Conservation (phyloP, 371 early-diverging fungal genomes). For the Mortierella sp. region DNA sequence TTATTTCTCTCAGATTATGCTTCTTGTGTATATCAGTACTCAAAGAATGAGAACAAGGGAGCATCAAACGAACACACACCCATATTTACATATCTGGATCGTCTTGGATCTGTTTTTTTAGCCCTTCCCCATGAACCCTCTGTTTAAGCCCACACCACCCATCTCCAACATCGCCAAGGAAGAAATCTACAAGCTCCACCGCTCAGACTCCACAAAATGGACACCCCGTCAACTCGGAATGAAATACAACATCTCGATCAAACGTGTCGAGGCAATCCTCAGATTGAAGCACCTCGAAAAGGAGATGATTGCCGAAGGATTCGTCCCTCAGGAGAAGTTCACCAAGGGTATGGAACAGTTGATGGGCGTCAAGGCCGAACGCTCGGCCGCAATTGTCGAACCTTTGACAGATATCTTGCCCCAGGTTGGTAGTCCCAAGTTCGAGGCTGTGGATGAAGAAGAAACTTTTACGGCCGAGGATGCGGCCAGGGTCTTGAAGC, state of each 20-base stretch:
- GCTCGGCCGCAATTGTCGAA: slow-evolving; percentile 60
- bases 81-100: slow-evolving; percentile 1
- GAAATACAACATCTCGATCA: slow-evolving; percentile 81
- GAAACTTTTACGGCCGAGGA: slow-evolving; percentile 77
- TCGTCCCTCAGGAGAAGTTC: slow-evolving; percentile 43
- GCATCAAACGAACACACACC: too few relatives aligned
- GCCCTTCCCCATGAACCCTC: slow-evolving; percentile 93
- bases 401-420: slow-evolving; percentile 71
- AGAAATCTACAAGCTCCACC: slow-evolving; percentile 79
- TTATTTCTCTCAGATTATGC: background rate
- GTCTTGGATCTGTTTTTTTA: slow-evolving; percentile 40
- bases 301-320: slow-evolving; percentile 71
- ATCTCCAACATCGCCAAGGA: slow-evolving; percentile 76
- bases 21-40: too few relatives aligned
- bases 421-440: slow-evolving; percentile 79
- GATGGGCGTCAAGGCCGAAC: slow-evolving; percentile 68
- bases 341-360: slow-evolving; percentile 85
- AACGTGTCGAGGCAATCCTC: slow-evolving; percentile 91
- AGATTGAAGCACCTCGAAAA: slow-evolving; percentile 85
- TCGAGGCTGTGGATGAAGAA: slow-evolving; percentile 85
- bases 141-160: slow-evolving; percentile 85
- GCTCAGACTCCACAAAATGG: slow-evolving; percentile 65
- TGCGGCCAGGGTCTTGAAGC: slow-evolving; percentile 83
- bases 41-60: background rate
- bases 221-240: slow-evolving; percentile 83